Conservation (phyloP, 805 yeast genomes). For the Osmozyma mogii region DNA sequence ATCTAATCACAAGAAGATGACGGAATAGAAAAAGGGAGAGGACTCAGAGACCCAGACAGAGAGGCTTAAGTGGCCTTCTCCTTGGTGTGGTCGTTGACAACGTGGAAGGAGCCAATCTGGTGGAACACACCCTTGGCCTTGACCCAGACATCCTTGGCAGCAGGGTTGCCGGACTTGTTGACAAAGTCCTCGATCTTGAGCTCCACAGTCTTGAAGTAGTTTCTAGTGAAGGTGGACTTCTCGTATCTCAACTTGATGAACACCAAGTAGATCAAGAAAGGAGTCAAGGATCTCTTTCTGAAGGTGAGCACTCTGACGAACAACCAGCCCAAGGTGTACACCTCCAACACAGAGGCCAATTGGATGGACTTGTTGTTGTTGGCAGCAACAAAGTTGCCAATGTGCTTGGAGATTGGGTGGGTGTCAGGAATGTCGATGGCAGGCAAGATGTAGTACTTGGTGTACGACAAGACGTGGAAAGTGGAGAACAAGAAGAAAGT, state of each 20-base stretch:
- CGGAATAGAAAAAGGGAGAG: no score
- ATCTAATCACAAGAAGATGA: no score
- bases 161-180: constrained; percentile 21
- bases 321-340: constrained; percentile 38
- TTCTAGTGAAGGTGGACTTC: constrained; percentile 63
- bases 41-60: not conserved
- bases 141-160: constrained; percentile 31
- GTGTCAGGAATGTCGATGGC: constrained; percentile 33
- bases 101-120: constrained; percentile 19
- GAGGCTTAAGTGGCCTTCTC: constrained; percentile 17
- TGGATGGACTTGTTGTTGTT: constrained; percentile 32
- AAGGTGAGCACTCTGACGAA: constrained; percentile 48
- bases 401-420: constrained; percentile 29
- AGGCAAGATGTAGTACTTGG: constrained; percentile 61
- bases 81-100: constrained; percentile 30
- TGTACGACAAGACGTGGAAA: constrained; percentile 74
- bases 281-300: constrained; percentile 54
- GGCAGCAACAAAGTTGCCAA: constrained; percentile 25
- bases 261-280: constrained; percentile 43
- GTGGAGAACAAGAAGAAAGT: constrained; percentile 74
- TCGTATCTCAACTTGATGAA: constrained; percentile 77
- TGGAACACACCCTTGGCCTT: constrained; percentile 23
- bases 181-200: constrained; percentile 34
- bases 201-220: constrained; percentile 61
- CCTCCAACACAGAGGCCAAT: constrained; percentile 32